Evolutionary conservation across 2,329 filamentous ascomycete species (phyloP).

Genomic region (Pseudogymnoascus sp.): DNA sequence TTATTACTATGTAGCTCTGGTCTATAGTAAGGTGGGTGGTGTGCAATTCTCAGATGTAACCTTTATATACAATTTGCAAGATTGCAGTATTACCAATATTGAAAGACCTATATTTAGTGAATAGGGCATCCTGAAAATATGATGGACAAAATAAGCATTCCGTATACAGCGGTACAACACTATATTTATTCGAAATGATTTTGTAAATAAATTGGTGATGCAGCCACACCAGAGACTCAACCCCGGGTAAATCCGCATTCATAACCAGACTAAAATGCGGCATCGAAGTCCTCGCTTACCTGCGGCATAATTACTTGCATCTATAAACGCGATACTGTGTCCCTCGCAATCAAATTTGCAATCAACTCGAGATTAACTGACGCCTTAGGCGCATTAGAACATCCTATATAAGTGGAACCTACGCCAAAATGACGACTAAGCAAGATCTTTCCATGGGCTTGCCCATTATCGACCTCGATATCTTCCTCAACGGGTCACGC

Average conservation of each 20-base stretch:
- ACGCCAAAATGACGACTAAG: background rate
- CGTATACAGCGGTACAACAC: too few species aligned
- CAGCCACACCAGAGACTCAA: background rate
- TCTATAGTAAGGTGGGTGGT: background rate
- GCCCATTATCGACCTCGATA: constrained; percentile 52
- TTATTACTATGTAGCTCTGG: background rate
- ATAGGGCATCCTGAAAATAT: background rate
- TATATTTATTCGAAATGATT: background rate
- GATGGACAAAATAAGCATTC: too few species aligned
- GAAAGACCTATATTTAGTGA: background rate
- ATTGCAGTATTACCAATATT: background rate
- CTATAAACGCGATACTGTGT: constrained; percentile 3
- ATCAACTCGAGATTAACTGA: constrained; percentile 1
- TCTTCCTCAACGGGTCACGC: constrained; percentile 42
- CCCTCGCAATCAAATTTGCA: background rate
- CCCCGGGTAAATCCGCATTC: background rate
- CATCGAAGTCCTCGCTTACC: constrained; percentile 2
- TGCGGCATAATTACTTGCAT: background rate
- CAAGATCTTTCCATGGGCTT: constrained; percentile 45
- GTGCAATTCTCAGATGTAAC: background rate
- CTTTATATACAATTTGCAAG: background rate
- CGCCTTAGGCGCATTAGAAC: background rate
- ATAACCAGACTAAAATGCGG: background rate
- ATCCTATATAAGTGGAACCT: background rate
- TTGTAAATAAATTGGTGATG: background rate